Evolutionary conservation across 306 rosid species (phyloP).

Genomic region (Glycyrrhiza uralensis): DNA sequence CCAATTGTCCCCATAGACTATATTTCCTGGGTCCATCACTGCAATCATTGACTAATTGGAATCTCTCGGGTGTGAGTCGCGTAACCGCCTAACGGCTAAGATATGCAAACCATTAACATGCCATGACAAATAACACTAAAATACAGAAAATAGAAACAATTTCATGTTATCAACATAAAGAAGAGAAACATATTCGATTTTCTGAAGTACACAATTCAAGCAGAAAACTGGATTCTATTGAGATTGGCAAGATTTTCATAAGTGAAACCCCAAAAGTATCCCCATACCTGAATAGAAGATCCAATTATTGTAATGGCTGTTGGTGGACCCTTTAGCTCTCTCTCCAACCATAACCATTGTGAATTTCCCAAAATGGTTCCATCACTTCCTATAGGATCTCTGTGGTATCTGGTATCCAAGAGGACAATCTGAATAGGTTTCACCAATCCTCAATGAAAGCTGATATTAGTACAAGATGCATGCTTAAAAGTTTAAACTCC

Average conservation of each 20-base stretch:
- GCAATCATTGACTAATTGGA: background rate
- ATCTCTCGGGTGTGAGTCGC: background rate
- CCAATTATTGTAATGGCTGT: slow-evolving; percentile 68
- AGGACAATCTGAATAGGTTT: slow-evolving; percentile 37
- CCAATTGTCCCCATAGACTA: background rate
- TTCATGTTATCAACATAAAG: background rate
- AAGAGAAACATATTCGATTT: background rate
- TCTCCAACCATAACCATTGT: slow-evolving; percentile 81
- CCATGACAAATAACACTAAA: background rate
- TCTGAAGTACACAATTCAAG: background rate
- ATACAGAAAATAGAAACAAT: background rate
- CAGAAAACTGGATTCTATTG: background rate
- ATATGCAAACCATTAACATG: background rate
- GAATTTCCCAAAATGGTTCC: slow-evolving; percentile 70
- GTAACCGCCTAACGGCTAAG: background rate
- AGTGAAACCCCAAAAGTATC: background rate
- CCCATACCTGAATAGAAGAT: slow-evolving; percentile 76
- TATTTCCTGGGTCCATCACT: background rate
- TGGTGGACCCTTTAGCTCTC: slow-evolving; percentile 56
- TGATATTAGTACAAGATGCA: slow-evolving; percentile 18
- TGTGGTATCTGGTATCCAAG: slow-evolving; percentile 81
- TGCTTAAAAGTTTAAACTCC: background rate
- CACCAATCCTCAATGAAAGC: background rate
- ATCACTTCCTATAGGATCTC: slow-evolving; percentile 72
- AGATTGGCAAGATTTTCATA: slow-evolving; percentile 2